Base-by-base conservation (phyloP, 192 early-diverging fungal species). In the Podila clonocystis region DNA sequence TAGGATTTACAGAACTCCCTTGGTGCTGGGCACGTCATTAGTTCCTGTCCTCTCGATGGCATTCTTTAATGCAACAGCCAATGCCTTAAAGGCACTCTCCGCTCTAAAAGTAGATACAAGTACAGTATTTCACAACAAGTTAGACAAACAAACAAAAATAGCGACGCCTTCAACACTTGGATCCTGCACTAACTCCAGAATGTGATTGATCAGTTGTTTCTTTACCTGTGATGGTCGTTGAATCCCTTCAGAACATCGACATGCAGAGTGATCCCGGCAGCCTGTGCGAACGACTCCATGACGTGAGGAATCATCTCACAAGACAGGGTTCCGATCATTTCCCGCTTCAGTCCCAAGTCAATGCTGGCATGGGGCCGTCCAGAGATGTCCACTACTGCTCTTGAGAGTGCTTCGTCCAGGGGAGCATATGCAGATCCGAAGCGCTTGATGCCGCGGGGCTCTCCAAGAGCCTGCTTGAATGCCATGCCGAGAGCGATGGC, bases 271-370 rank as follows among this genome's bases (percentile, higher is more conserved):
- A 99, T 93, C 8, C 95, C 95, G 9, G 95, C 97, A 20, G 90
- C 88, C 38, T 91, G 92, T 1, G 97, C 95, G 90, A 99, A 98
- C 31, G 93, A 95, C 74, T 93, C 87, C 58, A 99, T 85, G 30
- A 99, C 93, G 72, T 99, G 98, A 34, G 98, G 97, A 72, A 99
- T 95, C 98, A 99, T 99, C 78, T 99, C 98, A 73, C 93, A 95
- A 19, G 94, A 95, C 67, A 99, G 78, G 9, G 87, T 76, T 2
- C 98, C 97, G 45, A 99, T 89, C 86, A 89, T 94, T 84, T 98
- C 97, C 26, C 98, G 88, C 77, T 95, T 97, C 64, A 99, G 83
- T 1, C 92, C 94, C 68, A 99, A 82, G 65, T 97, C 91, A 41
- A 97, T 90, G 55, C 85, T 74, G 1, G 95, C 93, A 75, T 88